Base-by-base conservation (phyloP, 495 filamentous ascomycete species). In the Tuber microsphaerosporum region DNA sequence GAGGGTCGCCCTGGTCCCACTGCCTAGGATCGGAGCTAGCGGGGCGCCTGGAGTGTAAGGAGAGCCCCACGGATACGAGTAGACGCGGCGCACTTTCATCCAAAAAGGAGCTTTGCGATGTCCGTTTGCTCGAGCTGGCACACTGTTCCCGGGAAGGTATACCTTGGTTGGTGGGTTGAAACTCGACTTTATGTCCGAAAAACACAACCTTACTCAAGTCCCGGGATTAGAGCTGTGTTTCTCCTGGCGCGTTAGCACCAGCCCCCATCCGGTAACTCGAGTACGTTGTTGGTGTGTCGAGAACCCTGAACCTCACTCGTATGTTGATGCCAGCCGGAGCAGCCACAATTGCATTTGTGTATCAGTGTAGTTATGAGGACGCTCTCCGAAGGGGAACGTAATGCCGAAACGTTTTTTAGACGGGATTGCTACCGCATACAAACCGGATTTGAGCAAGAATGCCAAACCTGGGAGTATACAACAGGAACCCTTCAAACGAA, bases 401-500 rank as follows among this genome's bases (percentile, higher is more conserved):
- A 19, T 31, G n/a, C 34, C 14, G 26, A 65, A 65, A 4, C 14
- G 26, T 19, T 65, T 34, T 34, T 26, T 6, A 65, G 14, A n/a
- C 10, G 26, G 56, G 31, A 34, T 65, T 65, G 56, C 26, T 34
- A 19, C 31, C 3, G 26, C 26, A 65, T 34, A 65, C 56, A 16
- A 34, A 26, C 56, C 56, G 31, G 56, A 65, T 19, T 26, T 2
- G 26, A 19, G 56, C n/a, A 10, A 17, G 56, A 65, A 34, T 34
- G 31, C 22, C 10, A 74, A 19, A 26, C 4, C 85, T 56, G 31
- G 39, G 19, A 71, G 68, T 17, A 16, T 20, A 44, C 17, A 74
- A 44, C 20, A 41, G 39, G 14, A 34, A 14, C 1, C 26, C 26
- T 19, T 34, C 31, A 65, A 65, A 34, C 56, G 56, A 26, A 34